Evolutionary conservation across 345 rosid genomes (phyloP).

Genomic region (Abelmoschus esculentus): DNA sequence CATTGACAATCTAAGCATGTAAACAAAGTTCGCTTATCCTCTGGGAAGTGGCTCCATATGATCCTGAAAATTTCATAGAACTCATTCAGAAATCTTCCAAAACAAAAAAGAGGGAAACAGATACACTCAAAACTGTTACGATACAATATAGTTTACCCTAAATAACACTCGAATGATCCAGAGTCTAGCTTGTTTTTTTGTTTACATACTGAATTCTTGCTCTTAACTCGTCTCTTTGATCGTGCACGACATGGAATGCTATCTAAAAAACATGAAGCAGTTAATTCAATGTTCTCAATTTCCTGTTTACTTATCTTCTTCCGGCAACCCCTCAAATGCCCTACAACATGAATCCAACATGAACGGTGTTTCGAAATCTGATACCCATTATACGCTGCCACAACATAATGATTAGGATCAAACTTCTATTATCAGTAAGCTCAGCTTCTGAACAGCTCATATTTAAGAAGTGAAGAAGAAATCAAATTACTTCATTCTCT

Average conservation of each 20-base stretch:
- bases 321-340: slow-evolving; percentile 11
- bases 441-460: neutral
- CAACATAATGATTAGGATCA: slow-evolving; percentile 11
- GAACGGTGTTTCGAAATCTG: slow-evolving; percentile 43
- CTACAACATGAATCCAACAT: slow-evolving; percentile 54
- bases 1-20: slow-evolving; percentile 43
- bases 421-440: neutral
- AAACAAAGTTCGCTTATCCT: slow-evolving; percentile 37
- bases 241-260: slow-evolving; percentile 31
- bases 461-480: neutral
- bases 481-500: neutral
- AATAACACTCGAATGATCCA: slow-evolving; percentile 21
- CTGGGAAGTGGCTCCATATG: slow-evolving; percentile 43
- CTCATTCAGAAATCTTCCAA: slow-evolving; percentile 1
- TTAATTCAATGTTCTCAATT: slow-evolving; percentile 14
- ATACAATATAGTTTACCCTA: slow-evolving; percentile 35
- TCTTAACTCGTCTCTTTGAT: slow-evolving; percentile 32
- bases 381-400: slow-evolving; percentile 20
- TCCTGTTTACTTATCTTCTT: slow-evolving; percentile 19
- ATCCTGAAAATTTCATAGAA: slow-evolving; percentile 25
- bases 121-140: neutral
- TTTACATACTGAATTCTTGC: slow-evolving; percentile 25
- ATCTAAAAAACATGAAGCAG: slow-evolving; percentile 41
- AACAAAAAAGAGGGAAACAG: neutral
- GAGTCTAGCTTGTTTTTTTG: slow-evolving; percentile 29